Base-by-base conservation (phyloP, 495 filamentous ascomycete species). In the Penicillium longicatenatum region DNA sequence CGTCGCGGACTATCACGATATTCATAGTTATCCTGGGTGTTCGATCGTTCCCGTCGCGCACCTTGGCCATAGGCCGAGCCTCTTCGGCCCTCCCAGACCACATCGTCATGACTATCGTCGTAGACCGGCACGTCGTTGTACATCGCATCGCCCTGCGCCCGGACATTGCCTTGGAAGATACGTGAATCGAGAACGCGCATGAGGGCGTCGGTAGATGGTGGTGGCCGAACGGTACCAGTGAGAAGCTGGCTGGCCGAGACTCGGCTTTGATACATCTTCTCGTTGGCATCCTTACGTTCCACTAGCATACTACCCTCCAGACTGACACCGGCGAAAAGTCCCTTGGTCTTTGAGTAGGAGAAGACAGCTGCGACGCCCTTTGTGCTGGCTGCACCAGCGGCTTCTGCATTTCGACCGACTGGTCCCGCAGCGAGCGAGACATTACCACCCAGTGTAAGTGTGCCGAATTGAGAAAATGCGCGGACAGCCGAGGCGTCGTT, bases 61-160 rank as follows among this genome's bases (percentile, higher is more conserved):
- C 87, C 88, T 72, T 96, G 90, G 24, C 91, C 89, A 63, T 87
- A 90, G 3, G 87, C 91, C 37, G 79, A 81, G 43, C 92, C 93
- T 51, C 79, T 81, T 41, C 84, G 83, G 37, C 90, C 89, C 65
- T 93, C 90, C 94, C 94, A 97, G n/a, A 95, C 89, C 4, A 93
- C 88, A 64, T 93, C 85, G 60, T 98, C 94, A 65, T 91, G 90
- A 45, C 79, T 79, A 48, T 93, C 89, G 59, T 95, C 92, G 64
- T 98, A 98, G 5, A 96, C 83, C 1, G 94, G 94, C 17, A 90
- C 87, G 65, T 97, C 93, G 70, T 98, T 98, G 78, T 97, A 98
- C 86, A 94, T 95, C 26, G 76, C 69, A 59, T 89, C 86, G 17
- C 81, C 79, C 30, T 75, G 70, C 2, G 65, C 63, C 2, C 73